phyloP scores from a whole-genome alignment of 495 filamentous ascomycete species.

The Lichenothelia convexa region DNA sequence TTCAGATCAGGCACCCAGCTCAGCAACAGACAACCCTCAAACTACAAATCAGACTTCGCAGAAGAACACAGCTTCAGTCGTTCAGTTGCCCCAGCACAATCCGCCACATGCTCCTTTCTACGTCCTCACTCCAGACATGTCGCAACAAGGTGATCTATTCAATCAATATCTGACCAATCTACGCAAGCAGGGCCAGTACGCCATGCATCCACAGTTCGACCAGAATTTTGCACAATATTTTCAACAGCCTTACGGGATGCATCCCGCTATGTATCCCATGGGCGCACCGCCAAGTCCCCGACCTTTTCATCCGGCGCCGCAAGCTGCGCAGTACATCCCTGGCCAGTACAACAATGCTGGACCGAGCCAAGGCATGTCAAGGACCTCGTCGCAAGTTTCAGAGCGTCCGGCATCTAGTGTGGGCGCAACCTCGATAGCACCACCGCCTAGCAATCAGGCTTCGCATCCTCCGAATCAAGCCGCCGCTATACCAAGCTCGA shows the following conservation, averaged over 20 bases:
- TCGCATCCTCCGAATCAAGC: conserved; percentile 40
- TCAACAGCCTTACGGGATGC: conserved; percentile 22
- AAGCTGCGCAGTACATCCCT: conserved; percentile 20
- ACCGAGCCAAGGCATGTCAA: conserved; percentile 54
- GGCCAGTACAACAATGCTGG: conserved; percentile 34
- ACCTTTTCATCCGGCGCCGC: conserved; percentile 12
- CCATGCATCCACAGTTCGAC: conserved; percentile 18
- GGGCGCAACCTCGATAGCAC: conserved; percentile 44
- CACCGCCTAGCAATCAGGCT: conserved; percentile 29
- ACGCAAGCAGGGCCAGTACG: conserved; percentile 33
- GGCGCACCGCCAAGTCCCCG: conserved; percentile 18
- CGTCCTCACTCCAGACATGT: conserved; percentile 34
- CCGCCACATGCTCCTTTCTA: too few relatives aligned
- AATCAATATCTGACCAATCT: conserved; percentile 54
- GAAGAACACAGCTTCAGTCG: neutral
- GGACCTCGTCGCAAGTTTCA: conserved; percentile 62
- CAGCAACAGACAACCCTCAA: conserved; percentile 12
- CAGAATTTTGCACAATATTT: conserved; percentile 16
- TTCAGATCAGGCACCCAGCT: conserved; percentile 16
- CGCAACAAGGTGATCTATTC: conserved; percentile 50
- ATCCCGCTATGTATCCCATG: conserved; percentile 20
- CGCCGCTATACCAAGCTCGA: conserved; percentile 31
- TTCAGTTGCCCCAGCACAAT: conserved; percentile 9
- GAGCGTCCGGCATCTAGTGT: conserved; percentile 62
- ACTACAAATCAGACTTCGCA: neutral